A percentile compares a stretch with the other conserved stretches of the same genome.
These are phyloP conservation scores for Senecio squalidus DNA, from an alignment of 140 eudicot genomes.

Conservation along the genomic window DNA sequence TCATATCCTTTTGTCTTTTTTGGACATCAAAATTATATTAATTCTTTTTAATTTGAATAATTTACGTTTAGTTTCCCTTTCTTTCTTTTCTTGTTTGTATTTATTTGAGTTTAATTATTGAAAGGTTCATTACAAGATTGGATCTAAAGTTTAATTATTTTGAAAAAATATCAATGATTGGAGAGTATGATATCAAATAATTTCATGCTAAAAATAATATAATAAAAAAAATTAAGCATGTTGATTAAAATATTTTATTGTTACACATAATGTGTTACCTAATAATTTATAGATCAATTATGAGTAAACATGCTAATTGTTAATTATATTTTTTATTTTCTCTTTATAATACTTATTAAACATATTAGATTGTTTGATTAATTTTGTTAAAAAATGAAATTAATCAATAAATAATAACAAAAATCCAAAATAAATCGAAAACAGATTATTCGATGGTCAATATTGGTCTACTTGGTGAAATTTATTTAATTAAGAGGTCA, in stretches of 20 bases:
- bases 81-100: conserved; percentile 6
- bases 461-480: conserved; percentile 9
- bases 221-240: too few relatives aligned
- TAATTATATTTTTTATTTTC: too few relatives aligned
- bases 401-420: neutral
- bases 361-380: too few relatives aligned
- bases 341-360: too few relatives aligned
- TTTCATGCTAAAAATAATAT: too few relatives aligned
- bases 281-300: too few relatives aligned
- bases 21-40: neutral
- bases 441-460: conserved; percentile 1
- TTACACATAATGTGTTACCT: too few relatives aligned
- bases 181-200: conserved; percentile 2
- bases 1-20: neutral
- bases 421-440: neutral
- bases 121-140: conserved; percentile 24
- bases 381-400: too few relatives aligned
- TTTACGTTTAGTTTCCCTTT: conserved; percentile 2
- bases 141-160: conserved; percentile 22
- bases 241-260: too few relatives aligned
- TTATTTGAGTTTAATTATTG: conserved; percentile 24
- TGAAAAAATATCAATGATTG: conserved; percentile 21
- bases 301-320: too few relatives aligned
- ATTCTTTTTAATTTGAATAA: neutral
- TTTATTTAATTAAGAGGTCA: conserved; percentile 12